These are phyloP conservation scores for Mortierella sp. DNA, from an alignment of 371 early-diverging fungal genomes.

Conservation along the genomic window DNA sequence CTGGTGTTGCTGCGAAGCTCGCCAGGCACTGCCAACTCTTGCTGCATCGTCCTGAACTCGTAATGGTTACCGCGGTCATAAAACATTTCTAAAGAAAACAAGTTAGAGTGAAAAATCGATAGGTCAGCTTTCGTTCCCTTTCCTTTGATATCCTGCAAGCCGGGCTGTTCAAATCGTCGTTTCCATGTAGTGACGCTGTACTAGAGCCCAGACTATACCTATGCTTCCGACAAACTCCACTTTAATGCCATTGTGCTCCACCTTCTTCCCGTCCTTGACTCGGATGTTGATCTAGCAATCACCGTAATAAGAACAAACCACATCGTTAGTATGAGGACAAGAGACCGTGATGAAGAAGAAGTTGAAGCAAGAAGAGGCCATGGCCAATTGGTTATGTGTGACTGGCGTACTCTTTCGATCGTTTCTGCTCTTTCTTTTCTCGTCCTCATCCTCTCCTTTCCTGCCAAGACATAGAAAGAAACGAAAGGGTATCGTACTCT, in stretches of 20 bases:
- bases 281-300: slow-evolving; percentile 83
- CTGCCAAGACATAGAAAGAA: neutral
- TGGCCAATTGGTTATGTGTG: neutral
- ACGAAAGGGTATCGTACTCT: neutral
- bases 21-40: slow-evolving; percentile 89
- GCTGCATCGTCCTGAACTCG: slow-evolving; percentile 90
- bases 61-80: slow-evolving; percentile 96
- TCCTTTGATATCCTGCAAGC: neutral
- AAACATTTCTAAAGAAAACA: slow-evolving; percentile 78
- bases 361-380: neutral
- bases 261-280: slow-evolving; percentile 89
- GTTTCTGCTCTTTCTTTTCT: neutral
- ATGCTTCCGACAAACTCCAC: slow-evolving; percentile 97
- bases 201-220: slow-evolving; percentile 67
- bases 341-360: too few species aligned
- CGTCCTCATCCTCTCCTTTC: neutral
- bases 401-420: neutral
- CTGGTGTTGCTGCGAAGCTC: slow-evolving; percentile 78
- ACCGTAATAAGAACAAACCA: neutral
- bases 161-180: neutral
- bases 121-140: neutral
- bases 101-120: neutral
- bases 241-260: slow-evolving; percentile 98
- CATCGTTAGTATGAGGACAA: neutral
- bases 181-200: neutral